These are phyloP conservation scores for Wickerhamiella sergipiensis DNA, from an alignment of 805 yeast species.

Conservation along the genomic window DNA sequence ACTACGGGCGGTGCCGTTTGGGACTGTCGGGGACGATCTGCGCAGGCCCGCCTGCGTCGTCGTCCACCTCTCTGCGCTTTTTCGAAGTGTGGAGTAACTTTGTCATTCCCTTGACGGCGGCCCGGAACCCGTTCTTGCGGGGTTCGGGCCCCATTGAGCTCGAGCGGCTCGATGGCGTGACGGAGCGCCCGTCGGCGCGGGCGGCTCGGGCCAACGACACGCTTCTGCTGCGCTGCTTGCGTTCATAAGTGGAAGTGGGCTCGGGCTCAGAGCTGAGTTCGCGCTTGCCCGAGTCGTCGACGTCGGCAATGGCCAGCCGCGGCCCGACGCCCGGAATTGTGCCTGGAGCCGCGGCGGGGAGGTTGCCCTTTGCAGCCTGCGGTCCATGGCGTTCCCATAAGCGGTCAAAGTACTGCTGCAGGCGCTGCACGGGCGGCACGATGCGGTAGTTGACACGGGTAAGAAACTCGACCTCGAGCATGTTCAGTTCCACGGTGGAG, in stretches of 20 bases:
- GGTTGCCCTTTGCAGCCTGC: neutral
- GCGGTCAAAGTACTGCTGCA: constrained; percentile 24
- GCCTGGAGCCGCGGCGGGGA: neutral
- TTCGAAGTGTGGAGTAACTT: neutral
- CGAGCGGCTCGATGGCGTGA: neutral
- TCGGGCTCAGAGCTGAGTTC: neutral
- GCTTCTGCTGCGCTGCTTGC: neutral
- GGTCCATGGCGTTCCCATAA: constrained; percentile 19
- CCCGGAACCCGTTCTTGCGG: neutral
- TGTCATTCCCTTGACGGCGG: neutral
- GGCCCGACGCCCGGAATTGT: neutral
- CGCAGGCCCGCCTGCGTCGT: constrained; percentile 1
- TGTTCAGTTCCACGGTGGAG: constrained; percentile 50
- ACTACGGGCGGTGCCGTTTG: neutral
- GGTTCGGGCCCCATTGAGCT: neutral
- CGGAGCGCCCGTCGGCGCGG: neutral
- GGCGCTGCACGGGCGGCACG: constrained; percentile 33
- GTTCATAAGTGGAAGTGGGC: neutral
- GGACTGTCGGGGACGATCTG: neutral
- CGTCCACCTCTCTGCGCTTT: neutral
- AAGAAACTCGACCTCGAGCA: constrained; percentile 79
- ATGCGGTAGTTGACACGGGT: constrained; percentile 67
- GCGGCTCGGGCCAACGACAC: neutral
- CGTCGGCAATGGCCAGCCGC: neutral
- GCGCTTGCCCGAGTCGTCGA: neutral